Base-by-base conservation (phyloP, 495 filamentous ascomycete species). In the Aspergillus heteromorphus region DNA sequence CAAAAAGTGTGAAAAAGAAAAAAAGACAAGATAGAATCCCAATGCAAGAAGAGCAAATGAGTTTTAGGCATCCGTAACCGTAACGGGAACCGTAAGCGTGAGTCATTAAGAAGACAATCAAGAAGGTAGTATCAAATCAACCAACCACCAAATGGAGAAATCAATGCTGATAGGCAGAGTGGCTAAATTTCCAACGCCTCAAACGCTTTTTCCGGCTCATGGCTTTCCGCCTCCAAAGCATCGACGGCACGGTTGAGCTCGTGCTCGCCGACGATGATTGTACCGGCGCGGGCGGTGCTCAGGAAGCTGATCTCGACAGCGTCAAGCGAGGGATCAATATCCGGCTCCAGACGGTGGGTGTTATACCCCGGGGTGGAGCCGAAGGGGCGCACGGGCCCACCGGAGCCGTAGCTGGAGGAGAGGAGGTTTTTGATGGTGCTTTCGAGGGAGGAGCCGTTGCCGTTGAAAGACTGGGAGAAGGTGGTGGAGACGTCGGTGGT, bases 251-350 rank as follows among this genome's bases (percentile, higher is more conserved):
- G 78, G 20, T 74, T 73, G 23, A 91, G 72, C 65, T 91, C 87
- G 55, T 86, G 81, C 61, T 84, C 79, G 0, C 81, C 81, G 52
- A 98, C 81, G 58, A 98, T 88, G 8, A 98, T 92, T 2, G 89
- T 92, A 6, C 93, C 93, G 0, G 92, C 91, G 40, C 87, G 80
- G 11, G 91, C 91, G 2, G 92, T 97, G 58, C 84, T 89, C 53
- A 97, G 74, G 62, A 96, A 98, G 54, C 85, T 89, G 73, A 98
- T 85, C 70, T 96, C 92, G n/a, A 91, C 79, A 18, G 79, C 78
- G 53, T 77, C 78, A 7, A 70, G 63, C n/a, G 73, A 74, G 13
- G 61, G 50, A 60, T 77, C 79, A 51, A 67, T 23, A 29, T 73
- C 72, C 1, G 74, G 74, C 50, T 71, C 62, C 7, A 75, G 64